Evolutionary conservation across 768 basidiomycete species (phyloP).

Genomic region (Chalciporus sphaerocephalus): DNA sequence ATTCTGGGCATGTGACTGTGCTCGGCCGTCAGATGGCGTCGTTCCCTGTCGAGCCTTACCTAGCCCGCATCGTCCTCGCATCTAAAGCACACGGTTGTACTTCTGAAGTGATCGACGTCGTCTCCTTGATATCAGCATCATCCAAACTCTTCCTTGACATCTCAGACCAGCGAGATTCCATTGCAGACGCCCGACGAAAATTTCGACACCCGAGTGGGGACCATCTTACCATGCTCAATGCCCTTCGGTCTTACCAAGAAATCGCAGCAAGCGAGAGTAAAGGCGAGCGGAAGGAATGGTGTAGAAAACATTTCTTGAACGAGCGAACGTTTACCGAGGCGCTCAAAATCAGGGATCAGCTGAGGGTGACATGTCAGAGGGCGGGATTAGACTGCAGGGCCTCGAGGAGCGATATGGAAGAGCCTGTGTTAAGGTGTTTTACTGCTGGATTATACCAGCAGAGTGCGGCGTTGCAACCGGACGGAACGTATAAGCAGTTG

Average conservation of each 20-base stretch:
- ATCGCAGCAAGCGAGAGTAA: constrained; percentile 48
- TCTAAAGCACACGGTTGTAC: constrained; percentile 72
- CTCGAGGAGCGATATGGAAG: constrained; percentile 60
- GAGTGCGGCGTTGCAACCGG: constrained; percentile 77
- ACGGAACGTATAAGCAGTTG: constrained; percentile 82
- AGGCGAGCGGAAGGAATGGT: constrained; percentile 66
- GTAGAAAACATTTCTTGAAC: constrained; percentile 77
- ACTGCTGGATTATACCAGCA: constrained; percentile 77
- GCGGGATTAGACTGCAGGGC: constrained; percentile 55
- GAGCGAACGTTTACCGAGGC: constrained; percentile 78
- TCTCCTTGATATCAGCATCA: constrained; percentile 78
- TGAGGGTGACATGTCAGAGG: constrained; percentile 60
- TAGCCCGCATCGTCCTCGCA: constrained; percentile 75
- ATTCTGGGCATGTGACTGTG: constrained; percentile 58
- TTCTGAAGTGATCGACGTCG: constrained; percentile 74
- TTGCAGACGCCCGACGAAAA: constrained; percentile 64
- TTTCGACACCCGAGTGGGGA: constrained; percentile 86
- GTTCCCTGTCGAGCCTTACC: constrained; percentile 89
- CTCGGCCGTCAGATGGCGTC: constrained; percentile 80
- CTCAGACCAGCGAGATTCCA: constrained; percentile 67
- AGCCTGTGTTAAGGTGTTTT: constrained; percentile 66
- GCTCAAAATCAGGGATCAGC: constrained; percentile 72
- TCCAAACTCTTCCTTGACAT: constrained; percentile 80
- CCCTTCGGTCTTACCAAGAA: constrained; percentile 77
- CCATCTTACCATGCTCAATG: constrained; percentile 86